Base-by-base conservation (phyloP, 108 stramenopile genomes). In the Nitzschia sp. region DNA sequence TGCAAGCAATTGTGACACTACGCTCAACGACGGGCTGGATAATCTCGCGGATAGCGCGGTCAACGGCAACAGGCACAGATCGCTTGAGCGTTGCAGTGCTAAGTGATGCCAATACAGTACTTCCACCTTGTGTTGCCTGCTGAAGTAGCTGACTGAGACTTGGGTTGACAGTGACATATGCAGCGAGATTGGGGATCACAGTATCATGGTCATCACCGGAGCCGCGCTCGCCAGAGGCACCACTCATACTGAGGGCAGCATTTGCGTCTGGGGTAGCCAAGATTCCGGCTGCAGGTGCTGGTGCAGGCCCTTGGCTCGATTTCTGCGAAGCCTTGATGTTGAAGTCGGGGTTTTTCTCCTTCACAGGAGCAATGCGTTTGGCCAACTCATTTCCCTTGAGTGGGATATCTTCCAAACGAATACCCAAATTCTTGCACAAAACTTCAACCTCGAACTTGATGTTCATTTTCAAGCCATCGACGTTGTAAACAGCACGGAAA, bases 401-500 rank as follows among this genome's bases (percentile, higher is more conserved):
- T 12, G 95, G 94, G 48, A 99, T 93, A 39, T 96, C 98, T 50
- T 92, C 93, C 22, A 98, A 66, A 51, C 85, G 93, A 2, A 98
- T 76, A 51, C 89, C 89, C 38, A 99, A 76, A 74, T 96, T 95
- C 82, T 98, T 98, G 85, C 97, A 98, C 10, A 99, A 79, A 41
- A 98, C 96, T 78, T 98, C 97, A 39, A 99, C 91, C 75, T 98
- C 99, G 65, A 99, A 99, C 73, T 98, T 98, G 83, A 99, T 97
- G 73, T 98, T 99, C 91, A 98, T 96, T 79, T 98, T 98, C 69
- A 99, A 84, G 58, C 97, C 95, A 37, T 96, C 91, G 38, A 99
- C 94, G 53, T 92, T 86, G 85, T 97, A 97, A 17, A 96, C 75
- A 9, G 97, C 94, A 11, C 93, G 85, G 64, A 98, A 88, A 6